Evolutionary conservation across 2,329 filamentous ascomycete genomes (phyloP).

Genomic region (Diaporthe ilicicola): DNA sequence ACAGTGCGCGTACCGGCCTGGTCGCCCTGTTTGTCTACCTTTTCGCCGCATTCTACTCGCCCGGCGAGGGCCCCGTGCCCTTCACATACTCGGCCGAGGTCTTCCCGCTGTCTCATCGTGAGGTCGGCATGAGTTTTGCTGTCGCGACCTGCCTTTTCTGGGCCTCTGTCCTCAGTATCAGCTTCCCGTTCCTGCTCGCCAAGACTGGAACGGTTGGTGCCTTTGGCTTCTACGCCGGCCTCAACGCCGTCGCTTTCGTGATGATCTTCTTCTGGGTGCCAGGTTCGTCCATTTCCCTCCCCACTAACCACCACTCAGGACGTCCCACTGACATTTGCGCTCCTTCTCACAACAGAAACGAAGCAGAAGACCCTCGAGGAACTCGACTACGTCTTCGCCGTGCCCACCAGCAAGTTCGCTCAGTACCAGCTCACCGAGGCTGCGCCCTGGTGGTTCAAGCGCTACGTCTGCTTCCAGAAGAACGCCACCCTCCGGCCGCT

Average conservation of each 20-base stretch:
- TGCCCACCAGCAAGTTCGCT: constrained; percentile 66
- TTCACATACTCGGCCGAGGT: constrained; percentile 77
- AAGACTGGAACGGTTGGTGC: constrained; percentile 50
- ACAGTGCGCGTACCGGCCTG: constrained; percentile 48
- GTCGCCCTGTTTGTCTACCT: constrained; percentile 55
- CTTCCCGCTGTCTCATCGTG: constrained; percentile 75
- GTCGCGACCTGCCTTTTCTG: constrained; percentile 73
- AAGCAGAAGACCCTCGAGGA: constrained; percentile 61
- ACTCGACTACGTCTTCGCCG: constrained; percentile 67
- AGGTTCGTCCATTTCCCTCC: background rate
- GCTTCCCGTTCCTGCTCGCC: constrained; percentile 66
- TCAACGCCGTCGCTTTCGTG: constrained; percentile 63
- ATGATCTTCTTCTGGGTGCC: constrained; percentile 67
- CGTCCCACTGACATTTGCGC: background rate
- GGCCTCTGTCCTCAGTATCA: constrained; percentile 67
- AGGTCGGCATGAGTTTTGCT: constrained; percentile 75
- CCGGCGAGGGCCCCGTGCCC: constrained; percentile 71
- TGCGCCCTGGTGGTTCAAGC: constrained; percentile 68
- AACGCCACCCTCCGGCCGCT: constrained; percentile 50
- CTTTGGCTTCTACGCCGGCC: constrained; percentile 64
- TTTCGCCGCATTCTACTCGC: constrained; percentile 43
- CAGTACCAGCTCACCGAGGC: constrained; percentile 64
- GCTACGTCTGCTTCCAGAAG: constrained; percentile 62
- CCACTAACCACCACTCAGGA: background rate
- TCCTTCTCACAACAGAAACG: constrained; percentile 50